Percentiles rank a stretch among this genome's conserved stretches.
Evolutionary conservation across 2,329 filamentous ascomycete species (phyloP).

Genomic region (Trichophyton benhamiae): DNA sequence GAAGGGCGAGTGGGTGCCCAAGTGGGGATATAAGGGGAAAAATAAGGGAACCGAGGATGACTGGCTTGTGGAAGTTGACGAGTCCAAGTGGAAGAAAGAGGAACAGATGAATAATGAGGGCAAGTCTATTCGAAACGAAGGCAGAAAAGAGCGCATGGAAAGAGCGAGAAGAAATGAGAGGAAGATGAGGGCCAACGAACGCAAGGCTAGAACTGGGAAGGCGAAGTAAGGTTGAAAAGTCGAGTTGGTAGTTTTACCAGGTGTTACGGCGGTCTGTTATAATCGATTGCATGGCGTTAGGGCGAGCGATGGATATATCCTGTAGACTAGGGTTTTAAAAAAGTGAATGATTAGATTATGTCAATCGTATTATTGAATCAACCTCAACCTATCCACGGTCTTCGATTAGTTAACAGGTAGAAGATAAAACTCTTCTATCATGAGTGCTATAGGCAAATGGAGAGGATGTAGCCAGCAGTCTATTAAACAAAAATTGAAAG

Average conservation of each 20-base stretch:
- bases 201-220: constrained; percentile 25
- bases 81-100: constrained; percentile 59
- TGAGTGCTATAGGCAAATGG: not conserved
- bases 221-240: not conserved
- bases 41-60: constrained; percentile 74
- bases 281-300: not conserved
- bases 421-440: not conserved
- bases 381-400: no score
- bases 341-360: not conserved
- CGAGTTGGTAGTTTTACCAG: not conserved
- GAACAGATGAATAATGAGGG: constrained; percentile 41
- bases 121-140: constrained; percentile 54
- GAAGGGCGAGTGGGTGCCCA: constrained; percentile 76
- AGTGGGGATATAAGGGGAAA: constrained; percentile 88
- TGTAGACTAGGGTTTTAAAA: not conserved
- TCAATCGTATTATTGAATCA: not conserved
- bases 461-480: not conserved
- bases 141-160: constrained; percentile 56
- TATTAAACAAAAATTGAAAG: not conserved
- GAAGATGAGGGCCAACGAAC: constrained; percentile 55
- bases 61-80: constrained; percentile 87
- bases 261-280: not conserved
- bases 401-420: not conserved
- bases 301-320: not conserved
- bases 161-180: constrained; percentile 52